Evolutionary conservation across 805 yeast genomes (phyloP), one percentile per base, ranked within the genome.

Genomic region (Lipomyces japonicus): DNA sequence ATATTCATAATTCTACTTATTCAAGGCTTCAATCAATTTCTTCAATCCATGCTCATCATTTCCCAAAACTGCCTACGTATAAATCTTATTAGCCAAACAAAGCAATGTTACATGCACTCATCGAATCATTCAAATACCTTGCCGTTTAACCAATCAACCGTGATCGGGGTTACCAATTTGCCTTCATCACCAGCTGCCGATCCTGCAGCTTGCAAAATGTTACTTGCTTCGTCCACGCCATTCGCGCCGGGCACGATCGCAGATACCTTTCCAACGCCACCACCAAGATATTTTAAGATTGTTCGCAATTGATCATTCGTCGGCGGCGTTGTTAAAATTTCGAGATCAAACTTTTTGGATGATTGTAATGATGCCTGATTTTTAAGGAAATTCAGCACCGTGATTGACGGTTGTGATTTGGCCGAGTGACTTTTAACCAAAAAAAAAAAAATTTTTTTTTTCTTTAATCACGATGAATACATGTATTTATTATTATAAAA

Each of bases 291-390:
- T 18, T 49, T 43, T 21, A 51, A 41, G 14, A 59, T 48, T 6
- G 62, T 56, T 39, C 50, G 43, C 34, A 59, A 51, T 48, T 59
- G 62, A 26, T 58, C 62, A 18, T 32, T 40, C 6, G 62, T 60
- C 39, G 69, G 61, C 2, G 66, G 56, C 42, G 62, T 65, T 44
- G 67, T 68, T 18, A 67, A 53, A 26, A 59, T 61, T 21, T 67
- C 70, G 4, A 69, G 64, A 50, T 68, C 71, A 43, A 64, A 54
- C 9, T 58, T 34, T n/a, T 56, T 50, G 14, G 63, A 48, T 2
- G 61, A 50, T 62, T 62, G 21, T 1, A 35, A 25, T 9, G 38
- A 45, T 3, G 22, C 31, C 19, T 35, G 39, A 23, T 25, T 34
- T 32, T 40, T 47, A 26, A 54, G 39, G 30, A 34, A 26, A 23